Evolutionary conservation across 768 basidiomycete genomes (phyloP), one percentile per base, ranked within the genome.

Genomic region (Porpolomopsis calyptriformis): DNA sequence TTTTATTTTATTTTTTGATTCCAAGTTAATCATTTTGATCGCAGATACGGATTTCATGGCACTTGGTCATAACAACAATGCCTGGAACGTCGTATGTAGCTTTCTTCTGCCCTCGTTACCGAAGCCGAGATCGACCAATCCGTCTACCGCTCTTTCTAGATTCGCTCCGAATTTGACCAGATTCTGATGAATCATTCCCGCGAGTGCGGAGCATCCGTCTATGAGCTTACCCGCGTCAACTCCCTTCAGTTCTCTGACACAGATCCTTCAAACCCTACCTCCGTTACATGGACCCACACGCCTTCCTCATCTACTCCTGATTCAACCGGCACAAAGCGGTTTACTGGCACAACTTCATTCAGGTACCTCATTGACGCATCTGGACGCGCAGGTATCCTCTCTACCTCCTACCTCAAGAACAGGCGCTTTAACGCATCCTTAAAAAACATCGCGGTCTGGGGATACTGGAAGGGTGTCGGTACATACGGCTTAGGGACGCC

Each of bases 381-480:
- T 2, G 82, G 82, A 27, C 69, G 80, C 1, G 61, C 64, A 0
- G 81, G 81, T 2, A 53, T 83, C 49, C 64, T 83, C 59, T 77
- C 76, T 1, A 73, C 71, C 11, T 73, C 71, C 39, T 79, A 81
- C 50, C 62, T 81, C 29, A 68, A 71, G 43, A 77, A 78, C 49
- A 65, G 81, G 14, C 64, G 62, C 25, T 72, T 73, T 57, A 79
- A 73, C 26, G 63, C 70, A 34, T 66, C 67, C 2, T 55, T 83
- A 40, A 68, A 65, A 48, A 82, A 81, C 49, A 66, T 81, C 12
- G 82, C 82, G 1, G 61, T 71, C 16, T 84, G 82, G 81, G 79
- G 77, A 10, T 84, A 84, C 52, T 84, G 79, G 79, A 65, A 54
- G 22, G 74, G 68, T 2, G 64, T 67, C 6, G 64, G 63, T 2